A percentile compares a stretch with the other conserved stretches of the same genome.
These are phyloP conservation scores for Arthromyces matolae DNA, from an alignment of 768 basidiomycete genomes.

Conservation along the genomic window DNA sequence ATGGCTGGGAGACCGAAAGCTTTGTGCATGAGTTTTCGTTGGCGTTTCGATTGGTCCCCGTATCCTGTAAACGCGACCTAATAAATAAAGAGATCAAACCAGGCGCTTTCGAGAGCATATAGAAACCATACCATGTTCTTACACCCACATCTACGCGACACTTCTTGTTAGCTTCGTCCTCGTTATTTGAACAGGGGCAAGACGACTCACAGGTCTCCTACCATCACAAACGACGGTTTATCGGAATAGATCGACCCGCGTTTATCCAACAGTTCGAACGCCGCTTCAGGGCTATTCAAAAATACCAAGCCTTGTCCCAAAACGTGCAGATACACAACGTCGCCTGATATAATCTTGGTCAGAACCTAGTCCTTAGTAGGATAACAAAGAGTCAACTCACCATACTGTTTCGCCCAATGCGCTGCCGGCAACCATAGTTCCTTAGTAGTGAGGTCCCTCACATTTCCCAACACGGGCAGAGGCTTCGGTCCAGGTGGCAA, in stretches of 20 bases:
- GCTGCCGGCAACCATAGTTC: conserved; percentile 64
- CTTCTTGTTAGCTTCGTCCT: conserved; percentile 11
- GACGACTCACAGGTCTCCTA: conserved; percentile 67
- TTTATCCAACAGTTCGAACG: conserved; percentile 64
- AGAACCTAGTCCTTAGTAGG: too few relatives aligned
- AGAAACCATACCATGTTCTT: conserved; percentile 54
- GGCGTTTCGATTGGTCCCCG: conserved; percentile 57
- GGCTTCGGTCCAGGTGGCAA: conserved; percentile 69
- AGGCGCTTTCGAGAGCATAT: neutral
- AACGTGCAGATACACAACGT: conserved; percentile 60
- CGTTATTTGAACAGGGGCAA: neutral
- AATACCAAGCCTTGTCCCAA: conserved; percentile 68
- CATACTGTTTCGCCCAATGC: conserved; percentile 61
- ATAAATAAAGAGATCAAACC: conserved; percentile 1
- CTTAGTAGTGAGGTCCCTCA: conserved; percentile 53
- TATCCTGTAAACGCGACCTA: conserved; percentile 66
- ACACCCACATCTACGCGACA: conserved; percentile 50
- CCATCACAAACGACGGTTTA: conserved; percentile 67
- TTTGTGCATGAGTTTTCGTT: conserved; percentile 63
- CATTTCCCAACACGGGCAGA: conserved; percentile 61
- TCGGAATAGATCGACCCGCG: conserved; percentile 72
- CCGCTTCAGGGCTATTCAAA: conserved; percentile 56
- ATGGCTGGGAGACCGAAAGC: conserved; percentile 55
- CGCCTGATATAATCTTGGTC: too few relatives aligned
- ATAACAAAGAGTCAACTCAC: too few relatives aligned